Evolutionary conservation across 495 filamentous ascomycete genomes (phyloP), one percentile per base, ranked within the genome.

Genomic region (Penicillium atrosanguineum): DNA sequence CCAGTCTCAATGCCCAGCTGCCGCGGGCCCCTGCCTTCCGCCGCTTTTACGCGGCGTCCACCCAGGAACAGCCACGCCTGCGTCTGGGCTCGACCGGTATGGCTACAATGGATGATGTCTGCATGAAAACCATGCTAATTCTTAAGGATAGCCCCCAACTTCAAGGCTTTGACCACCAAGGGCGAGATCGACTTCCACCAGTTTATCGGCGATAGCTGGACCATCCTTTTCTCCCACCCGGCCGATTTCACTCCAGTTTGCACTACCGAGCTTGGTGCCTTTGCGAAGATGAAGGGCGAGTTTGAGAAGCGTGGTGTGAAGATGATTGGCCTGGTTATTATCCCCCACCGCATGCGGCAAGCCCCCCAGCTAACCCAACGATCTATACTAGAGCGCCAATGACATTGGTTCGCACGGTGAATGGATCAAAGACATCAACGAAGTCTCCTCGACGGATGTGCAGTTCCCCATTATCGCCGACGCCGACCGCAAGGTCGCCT

Each of bases 341-440:
- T 61, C 79, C 38, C 29, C n/a, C 21, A 7, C 7, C 18, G 16
- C 20, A 57, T 80, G 78, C 58, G 81, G 86, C 59, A 78, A 77
- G n/a, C 62, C 78, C 76, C 59, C 90, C 84, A 84, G 86, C 90
- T 61, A 31, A 61, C 41, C 25, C n/a, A 7, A 0, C 15, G 9
- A 28, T 34, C 31, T 34, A 11, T 34, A 8, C 44, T 34, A 73
- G 70, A 77, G 72, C 50, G 74, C 73, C 60, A 76, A 77, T 53
- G 68, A 66, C 51, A 71, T 83, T 57, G 77, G 79, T 19, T 83
- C 75, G 56, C 83, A 85, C 64, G 70, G 70, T 53, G 73, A 72
- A 29, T 96, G 93, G 92, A 91, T 96, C 79, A 87, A 89, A 79
- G 95, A 98, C 71, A 97, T 98, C 64, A 83, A 96, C 66, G 94